A percentile compares a stretch with the other conserved stretches of the same genome.
These are phyloP conservation scores for Aspergillus hiratsukae DNA, from an alignment of 2,329 filamentous ascomycete genomes.

Conservation along the genomic window DNA sequence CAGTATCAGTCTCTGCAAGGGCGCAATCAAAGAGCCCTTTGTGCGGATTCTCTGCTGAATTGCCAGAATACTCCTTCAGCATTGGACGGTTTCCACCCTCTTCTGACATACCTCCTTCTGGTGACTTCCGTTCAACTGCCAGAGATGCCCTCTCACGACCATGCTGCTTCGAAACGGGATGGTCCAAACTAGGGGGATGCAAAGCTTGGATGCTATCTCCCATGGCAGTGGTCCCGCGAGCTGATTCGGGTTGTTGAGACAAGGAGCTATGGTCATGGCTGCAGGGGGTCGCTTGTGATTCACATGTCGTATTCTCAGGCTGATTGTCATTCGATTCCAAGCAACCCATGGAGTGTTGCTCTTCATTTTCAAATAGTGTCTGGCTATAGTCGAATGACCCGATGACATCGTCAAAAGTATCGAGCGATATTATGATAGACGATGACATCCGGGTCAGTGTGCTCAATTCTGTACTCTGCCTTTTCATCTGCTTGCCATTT, in stretches of 20 bases:
- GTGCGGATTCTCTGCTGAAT: background rate
- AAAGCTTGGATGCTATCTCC: background rate
- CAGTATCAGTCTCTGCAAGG: background rate
- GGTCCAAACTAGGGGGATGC: background rate
- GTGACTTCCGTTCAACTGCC: background rate
- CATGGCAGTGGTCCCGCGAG: background rate
- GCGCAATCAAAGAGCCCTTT: background rate
- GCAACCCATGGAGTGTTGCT: background rate
- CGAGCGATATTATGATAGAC: conserved; percentile 11
- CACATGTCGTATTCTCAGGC: background rate
- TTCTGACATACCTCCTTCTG: background rate
- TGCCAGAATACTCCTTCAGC: background rate
- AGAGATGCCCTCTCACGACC: background rate
- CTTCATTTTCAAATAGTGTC: background rate
- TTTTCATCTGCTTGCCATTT: background rate
- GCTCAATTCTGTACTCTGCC: background rate
- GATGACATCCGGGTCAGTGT: conserved; percentile 8
- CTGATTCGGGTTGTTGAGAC: background rate
- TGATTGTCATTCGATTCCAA: background rate
- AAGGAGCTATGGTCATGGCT: background rate
- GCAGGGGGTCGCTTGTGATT: background rate
- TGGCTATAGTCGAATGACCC: background rate
- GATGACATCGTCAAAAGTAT: conserved; percentile 8
- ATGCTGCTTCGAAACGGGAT: background rate
- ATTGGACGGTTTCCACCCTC: background rate